phyloP scores from a whole-genome alignment of 2,329 filamentous ascomycete genomes.

The Albophoma yamanashiensis region DNA sequence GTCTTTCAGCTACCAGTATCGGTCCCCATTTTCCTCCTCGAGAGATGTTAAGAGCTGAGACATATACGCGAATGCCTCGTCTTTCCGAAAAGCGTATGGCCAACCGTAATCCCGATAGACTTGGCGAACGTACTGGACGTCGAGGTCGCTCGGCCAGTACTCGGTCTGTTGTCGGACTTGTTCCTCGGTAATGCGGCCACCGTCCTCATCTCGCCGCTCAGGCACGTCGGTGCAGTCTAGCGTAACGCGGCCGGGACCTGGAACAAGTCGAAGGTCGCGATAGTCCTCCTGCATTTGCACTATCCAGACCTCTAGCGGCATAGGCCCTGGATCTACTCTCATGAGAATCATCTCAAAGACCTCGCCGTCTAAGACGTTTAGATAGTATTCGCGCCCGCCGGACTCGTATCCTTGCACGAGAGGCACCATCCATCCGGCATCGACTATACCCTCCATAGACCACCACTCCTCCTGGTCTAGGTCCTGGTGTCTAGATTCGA shows the following conservation, averaged over 20 bases:
- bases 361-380: not conserved
- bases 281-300: constrained; percentile 14
- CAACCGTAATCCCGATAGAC: constrained; percentile 21
- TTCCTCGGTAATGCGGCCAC: not conserved
- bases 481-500: not conserved
- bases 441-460: not conserved
- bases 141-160: constrained; percentile 5
- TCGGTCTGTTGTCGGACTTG: not conserved
- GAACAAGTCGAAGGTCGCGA: constrained; percentile 10
- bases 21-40: not conserved
- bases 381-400: not conserved
- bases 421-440: not conserved
- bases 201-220: not conserved
- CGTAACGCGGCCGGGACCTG: constrained; percentile 4
- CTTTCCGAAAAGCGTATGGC: constrained; percentile 19
- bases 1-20: not conserved
- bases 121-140: constrained; percentile 8
- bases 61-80: constrained; percentile 8
- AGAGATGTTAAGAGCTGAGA: not conserved
- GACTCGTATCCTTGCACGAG: not conserved
- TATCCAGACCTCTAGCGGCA: constrained; percentile 10
- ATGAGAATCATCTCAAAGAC: not conserved
- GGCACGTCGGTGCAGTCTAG: not conserved
- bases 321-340: not conserved
- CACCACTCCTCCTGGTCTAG: not conserved